A percentile compares a stretch with the other conserved stretches of the same genome.
These are phyloP conservation scores for Fusarium pseudograminearum DNA, from an alignment of 2,329 filamentous ascomycete genomes.

Conservation along the genomic window DNA sequence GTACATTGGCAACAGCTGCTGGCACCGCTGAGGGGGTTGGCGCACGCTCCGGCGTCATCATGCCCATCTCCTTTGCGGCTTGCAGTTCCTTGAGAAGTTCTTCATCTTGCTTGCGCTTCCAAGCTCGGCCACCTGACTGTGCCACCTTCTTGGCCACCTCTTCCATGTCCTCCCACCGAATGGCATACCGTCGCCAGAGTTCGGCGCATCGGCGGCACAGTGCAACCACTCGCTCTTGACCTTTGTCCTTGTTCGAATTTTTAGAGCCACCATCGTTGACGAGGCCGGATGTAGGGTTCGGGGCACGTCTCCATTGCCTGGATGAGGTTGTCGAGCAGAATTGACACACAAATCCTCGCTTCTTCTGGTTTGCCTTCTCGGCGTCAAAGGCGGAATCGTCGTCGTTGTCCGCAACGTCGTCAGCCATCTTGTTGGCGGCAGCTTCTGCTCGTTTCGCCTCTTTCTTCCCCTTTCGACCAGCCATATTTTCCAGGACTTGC, in stretches of 20 bases:
- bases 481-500: slow-evolving; percentile 90
- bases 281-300: slow-evolving; percentile 78
- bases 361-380: slow-evolving; percentile 82
- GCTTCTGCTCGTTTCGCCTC: slow-evolving; percentile 81
- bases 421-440: slow-evolving; percentile 79
- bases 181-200: slow-evolving; percentile 94
- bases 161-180: slow-evolving; percentile 94
- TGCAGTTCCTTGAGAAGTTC: slow-evolving; percentile 83
- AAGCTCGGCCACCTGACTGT: slow-evolving; percentile 81
- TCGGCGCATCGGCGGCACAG: slow-evolving; percentile 92
- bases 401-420: slow-evolving; percentile 90
- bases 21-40: slow-evolving; percentile 50
- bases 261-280: slow-evolving; percentile 71
- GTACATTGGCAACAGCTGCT: slow-evolving; percentile 43
- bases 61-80: slow-evolving; percentile 70
- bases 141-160: slow-evolving; percentile 90
- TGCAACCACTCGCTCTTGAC: slow-evolving; percentile 78
- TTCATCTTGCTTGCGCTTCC: slow-evolving; percentile 91
- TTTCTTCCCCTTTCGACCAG: slow-evolving; percentile 90
- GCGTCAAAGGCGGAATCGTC: slow-evolving; percentile 97
- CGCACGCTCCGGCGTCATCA: slow-evolving; percentile 59
- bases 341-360: slow-evolving; percentile 90
- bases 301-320: slow-evolving; percentile 91
- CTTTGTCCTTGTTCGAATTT: slow-evolving; percentile 79
- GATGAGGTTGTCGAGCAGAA: slow-evolving; percentile 87